phyloP scores from a whole-genome alignment of 441 rosid genomes.

The Gossypium aridum region DNA sequence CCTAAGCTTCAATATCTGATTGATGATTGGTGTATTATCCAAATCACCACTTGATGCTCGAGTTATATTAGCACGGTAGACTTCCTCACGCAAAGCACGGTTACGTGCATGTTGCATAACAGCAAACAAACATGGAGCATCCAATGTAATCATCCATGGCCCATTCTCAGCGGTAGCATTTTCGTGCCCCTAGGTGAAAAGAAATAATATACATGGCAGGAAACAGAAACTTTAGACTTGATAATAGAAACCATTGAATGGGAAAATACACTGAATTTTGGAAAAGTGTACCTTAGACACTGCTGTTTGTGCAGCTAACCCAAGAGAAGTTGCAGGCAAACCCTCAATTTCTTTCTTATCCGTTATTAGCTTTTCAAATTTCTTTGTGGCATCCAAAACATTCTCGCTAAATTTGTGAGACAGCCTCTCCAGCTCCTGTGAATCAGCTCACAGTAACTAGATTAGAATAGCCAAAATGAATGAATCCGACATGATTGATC shows the following conservation, averaged over 20 bases:
- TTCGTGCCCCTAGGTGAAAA: constrained; percentile 53
- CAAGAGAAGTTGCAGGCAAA: constrained; percentile 73
- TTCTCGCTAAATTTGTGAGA: constrained; percentile 78
- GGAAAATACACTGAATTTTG: not conserved
- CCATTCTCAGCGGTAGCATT: constrained; percentile 83
- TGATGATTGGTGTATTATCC: constrained; percentile 66
- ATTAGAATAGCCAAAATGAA: not conserved
- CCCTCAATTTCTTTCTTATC: constrained; percentile 79
- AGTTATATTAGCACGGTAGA: constrained; percentile 56
- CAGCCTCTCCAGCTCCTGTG: constrained; percentile 71
- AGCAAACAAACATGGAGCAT: constrained; percentile 67
- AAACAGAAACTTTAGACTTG: constrained; percentile 1
- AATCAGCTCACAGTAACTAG: constrained; percentile 9
- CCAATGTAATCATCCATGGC: constrained; percentile 84
- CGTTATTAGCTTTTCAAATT: constrained; percentile 67
- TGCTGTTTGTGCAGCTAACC: constrained; percentile 82
- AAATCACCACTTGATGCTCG: constrained; percentile 79
- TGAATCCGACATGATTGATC: not conserved
- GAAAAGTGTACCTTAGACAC: constrained; percentile 56
- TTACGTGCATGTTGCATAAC: constrained; percentile 84
- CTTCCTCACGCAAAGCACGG: constrained; percentile 79
- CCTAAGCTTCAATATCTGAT: constrained; percentile 69
- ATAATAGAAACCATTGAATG: constrained; percentile 2
- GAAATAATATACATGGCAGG: not conserved
- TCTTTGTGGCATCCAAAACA: constrained; percentile 88